phyloP scores from a whole-genome alignment of 2,329 filamentous ascomycete species.

The Rhinocladiella similis region DNA sequence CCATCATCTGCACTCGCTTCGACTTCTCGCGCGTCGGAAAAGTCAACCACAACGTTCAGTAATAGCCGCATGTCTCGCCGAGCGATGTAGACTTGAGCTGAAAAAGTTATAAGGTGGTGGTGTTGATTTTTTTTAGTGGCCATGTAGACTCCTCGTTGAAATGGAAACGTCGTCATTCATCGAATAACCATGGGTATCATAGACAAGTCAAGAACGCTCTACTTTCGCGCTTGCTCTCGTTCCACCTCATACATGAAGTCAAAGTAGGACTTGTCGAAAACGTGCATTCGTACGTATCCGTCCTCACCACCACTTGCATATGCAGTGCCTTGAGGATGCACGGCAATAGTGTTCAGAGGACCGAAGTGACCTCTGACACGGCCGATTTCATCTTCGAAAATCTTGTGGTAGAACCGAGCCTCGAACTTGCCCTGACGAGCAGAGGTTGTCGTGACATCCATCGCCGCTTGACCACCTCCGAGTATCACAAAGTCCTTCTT shows the following conservation, averaged over 20 bases:
- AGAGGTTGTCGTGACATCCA: conserved; percentile 95
- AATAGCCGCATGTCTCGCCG: too few relatives aligned
- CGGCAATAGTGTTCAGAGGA: conserved; percentile 92
- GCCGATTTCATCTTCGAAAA: conserved; percentile 98
- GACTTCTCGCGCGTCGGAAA: too few relatives aligned
- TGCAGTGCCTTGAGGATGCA: conserved; percentile 84
- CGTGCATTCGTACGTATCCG: conserved; percentile 96
- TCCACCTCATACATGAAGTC: conserved; percentile 99
- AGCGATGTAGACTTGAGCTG: too few relatives aligned
- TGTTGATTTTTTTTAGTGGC: too few relatives aligned
- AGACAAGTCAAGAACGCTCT: conserved; percentile 11
- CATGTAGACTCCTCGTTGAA: too few relatives aligned
- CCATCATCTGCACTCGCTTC: too few relatives aligned
- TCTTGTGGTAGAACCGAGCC: conserved; percentile 98
- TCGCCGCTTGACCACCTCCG: conserved; percentile 95
- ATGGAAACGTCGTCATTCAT: not conserved
- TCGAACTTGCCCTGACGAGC: conserved; percentile 98
- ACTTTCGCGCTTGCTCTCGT: conserved; percentile 65
- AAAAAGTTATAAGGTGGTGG: too few relatives aligned
- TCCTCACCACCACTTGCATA: conserved; percentile 97
- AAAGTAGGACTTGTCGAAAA: conserved; percentile 98
- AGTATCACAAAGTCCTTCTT: conserved; percentile 98
- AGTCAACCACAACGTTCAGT: too few relatives aligned
- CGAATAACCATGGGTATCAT: not conserved
- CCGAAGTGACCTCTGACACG: conserved; percentile 97